A percentile compares a stretch with the other conserved stretches of the same genome.
phyloP scores from a whole-genome alignment of 2,329 filamentous ascomycete genomes.

The Arthrobotrys pseudoclavata region DNA sequence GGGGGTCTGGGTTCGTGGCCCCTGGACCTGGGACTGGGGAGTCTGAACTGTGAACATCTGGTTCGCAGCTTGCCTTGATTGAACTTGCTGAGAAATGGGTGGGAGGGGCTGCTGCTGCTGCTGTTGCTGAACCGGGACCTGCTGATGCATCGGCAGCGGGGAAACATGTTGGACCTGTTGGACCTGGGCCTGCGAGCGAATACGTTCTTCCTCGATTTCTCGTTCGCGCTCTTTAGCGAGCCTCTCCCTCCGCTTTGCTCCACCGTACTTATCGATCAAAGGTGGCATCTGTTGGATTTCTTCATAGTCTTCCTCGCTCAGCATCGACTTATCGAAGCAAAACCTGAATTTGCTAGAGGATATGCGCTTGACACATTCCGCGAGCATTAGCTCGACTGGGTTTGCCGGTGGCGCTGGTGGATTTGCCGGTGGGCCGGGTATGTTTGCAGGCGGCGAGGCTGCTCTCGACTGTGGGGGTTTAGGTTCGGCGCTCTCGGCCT shows the following conservation, averaged over 20 bases:
- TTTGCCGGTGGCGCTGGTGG: slow-evolving; percentile 19
- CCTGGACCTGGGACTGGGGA: slow-evolving; percentile 67
- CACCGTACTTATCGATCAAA: slow-evolving; percentile 85
- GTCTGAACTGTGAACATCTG: slow-evolving; percentile 72
- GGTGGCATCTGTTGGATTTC: slow-evolving; percentile 75
- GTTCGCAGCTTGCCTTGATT: slow-evolving; percentile 70
- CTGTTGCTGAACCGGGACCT: slow-evolving; percentile 71
- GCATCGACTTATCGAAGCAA: slow-evolving; percentile 59
- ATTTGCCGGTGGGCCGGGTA: slow-evolving; percentile 2
- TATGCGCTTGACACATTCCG: slow-evolving; percentile 53
- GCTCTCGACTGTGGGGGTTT: slow-evolving; percentile 48
- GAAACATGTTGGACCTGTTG: slow-evolving; percentile 61
- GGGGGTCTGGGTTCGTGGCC: slow-evolving; percentile 68
- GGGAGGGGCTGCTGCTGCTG: slow-evolving; percentile 79
- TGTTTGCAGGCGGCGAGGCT: background rate
- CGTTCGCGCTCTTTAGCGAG: slow-evolving; percentile 77
- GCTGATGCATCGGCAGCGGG: slow-evolving; percentile 59
- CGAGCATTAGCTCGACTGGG: slow-evolving; percentile 41
- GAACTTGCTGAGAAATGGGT: slow-evolving; percentile 66
- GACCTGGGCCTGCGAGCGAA: slow-evolving; percentile 61
- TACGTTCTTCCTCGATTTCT: slow-evolving; percentile 60
- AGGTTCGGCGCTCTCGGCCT: slow-evolving; percentile 33
- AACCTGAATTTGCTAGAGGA: slow-evolving; percentile 46
- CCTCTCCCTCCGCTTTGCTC: slow-evolving; percentile 79
- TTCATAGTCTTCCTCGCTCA: slow-evolving; percentile 62